These are phyloP conservation scores for Elongisporangium undulatum DNA, from an alignment of 352 stramenopile species.

Conservation along the genomic window DNA sequence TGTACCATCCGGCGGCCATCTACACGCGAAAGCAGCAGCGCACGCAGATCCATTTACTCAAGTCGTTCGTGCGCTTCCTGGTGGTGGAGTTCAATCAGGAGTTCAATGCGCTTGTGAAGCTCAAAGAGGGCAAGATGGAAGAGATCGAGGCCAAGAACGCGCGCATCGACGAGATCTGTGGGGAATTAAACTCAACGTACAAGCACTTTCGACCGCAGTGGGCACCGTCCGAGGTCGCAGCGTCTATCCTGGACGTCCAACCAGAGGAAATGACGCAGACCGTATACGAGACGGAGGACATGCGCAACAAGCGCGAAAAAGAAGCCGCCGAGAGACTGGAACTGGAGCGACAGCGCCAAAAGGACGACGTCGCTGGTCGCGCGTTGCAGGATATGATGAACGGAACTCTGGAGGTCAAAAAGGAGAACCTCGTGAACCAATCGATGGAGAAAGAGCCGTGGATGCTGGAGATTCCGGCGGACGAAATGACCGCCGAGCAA, in stretches of 20 bases:
- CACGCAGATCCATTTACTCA: conserved; percentile 84
- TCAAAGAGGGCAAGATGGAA: conserved; percentile 82
- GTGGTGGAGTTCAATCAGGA: conserved; percentile 80
- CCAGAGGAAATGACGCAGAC: conserved; percentile 83
- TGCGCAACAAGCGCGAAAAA: conserved; percentile 38
- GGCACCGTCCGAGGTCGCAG: conserved; percentile 51
- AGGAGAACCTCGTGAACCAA: conserved; percentile 62
- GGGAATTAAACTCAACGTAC: conserved; percentile 34
- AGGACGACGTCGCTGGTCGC: conserved; percentile 79
- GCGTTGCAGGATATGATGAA: conserved; percentile 93
- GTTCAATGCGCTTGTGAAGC: conserved; percentile 64
- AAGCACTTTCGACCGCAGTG: conserved; percentile 53
- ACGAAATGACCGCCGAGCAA: conserved; percentile 82
- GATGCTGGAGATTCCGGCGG: conserved; percentile 78
- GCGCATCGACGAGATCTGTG: conserved; percentile 84
- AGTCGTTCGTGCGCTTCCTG: conserved; percentile 62
- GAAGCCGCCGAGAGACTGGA: conserved; percentile 30
- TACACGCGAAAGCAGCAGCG: conserved; percentile 79
- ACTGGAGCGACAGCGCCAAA: conserved; percentile 47
- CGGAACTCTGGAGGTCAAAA: conserved; percentile 89
- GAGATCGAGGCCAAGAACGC: conserved; percentile 88
- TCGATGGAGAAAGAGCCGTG: conserved; percentile 76
- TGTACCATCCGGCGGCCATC: conserved; percentile 87
- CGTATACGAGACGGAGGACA: conserved; percentile 77
- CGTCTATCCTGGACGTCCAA: conserved; percentile 60